These are phyloP conservation scores for Rhodotorula kratochvilovae DNA, from an alignment of 768 basidiomycete genomes.

Conservation along the genomic window DNA sequence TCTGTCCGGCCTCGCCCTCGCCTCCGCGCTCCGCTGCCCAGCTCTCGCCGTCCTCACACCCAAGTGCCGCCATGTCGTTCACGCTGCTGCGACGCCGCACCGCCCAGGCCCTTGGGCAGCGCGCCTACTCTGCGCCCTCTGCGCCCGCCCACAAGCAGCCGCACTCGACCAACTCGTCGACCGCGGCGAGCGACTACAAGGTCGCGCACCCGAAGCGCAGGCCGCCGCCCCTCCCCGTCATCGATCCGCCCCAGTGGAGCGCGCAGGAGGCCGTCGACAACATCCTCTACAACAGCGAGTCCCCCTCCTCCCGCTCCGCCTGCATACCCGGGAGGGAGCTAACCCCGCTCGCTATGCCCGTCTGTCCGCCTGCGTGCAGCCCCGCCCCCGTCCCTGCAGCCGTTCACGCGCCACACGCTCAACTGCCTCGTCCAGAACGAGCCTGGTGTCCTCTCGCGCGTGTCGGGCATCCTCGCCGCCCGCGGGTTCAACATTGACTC, in stretches of 20 bases:
- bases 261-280: constrained; percentile 97
- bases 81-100: neutral
- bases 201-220: constrained; percentile 58
- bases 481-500: constrained; percentile 99
- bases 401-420: constrained; percentile 60
- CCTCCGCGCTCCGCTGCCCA: neutral
- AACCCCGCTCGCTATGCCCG: neutral
- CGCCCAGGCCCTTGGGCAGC: neutral
- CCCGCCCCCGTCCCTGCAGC: constrained; percentile 39
- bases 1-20: neutral
- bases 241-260: constrained; percentile 73
- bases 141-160: neutral
- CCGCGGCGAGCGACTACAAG: constrained; percentile 92
- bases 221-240: constrained; percentile 78
- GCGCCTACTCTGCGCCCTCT: constrained; percentile 10
- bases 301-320: constrained; percentile 53
- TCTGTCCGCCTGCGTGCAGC: neutral
- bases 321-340: constrained; percentile 56
- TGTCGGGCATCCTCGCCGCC: constrained; percentile 93
- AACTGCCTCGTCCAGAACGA: constrained; percentile 99
- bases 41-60: neutral
- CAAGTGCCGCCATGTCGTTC: neutral
- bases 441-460: constrained; percentile 96
- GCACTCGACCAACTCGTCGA: constrained; percentile 46
- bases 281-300: constrained; percentile 72